phyloP scores from a whole-genome alignment of 495 filamentous ascomycete species.

The Friedmanniomyces endolithicus region DNA sequence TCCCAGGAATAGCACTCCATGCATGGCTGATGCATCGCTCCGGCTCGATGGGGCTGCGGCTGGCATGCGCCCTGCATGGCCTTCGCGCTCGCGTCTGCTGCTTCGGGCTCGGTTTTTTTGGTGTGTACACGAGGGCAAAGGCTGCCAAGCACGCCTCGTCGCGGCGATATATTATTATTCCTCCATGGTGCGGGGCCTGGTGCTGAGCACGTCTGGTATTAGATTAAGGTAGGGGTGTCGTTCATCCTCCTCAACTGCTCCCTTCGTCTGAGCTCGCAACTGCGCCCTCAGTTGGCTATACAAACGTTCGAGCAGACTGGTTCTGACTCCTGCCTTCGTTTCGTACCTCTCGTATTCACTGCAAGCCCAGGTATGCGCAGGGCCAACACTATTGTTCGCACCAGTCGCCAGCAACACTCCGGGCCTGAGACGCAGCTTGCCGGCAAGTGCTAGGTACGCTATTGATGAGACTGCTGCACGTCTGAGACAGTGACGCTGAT shows the following conservation, averaged over 20 bases:
- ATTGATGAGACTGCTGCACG: background rate
- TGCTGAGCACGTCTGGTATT: background rate
- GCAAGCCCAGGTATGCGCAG: background rate
- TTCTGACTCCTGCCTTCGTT: background rate
- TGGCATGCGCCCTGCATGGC: background rate
- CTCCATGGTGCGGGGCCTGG: background rate
- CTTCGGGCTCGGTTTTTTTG: background rate
- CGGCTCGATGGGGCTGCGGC: background rate
- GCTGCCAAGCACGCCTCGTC: background rate
- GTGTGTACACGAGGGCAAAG: background rate
- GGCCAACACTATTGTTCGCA: background rate
- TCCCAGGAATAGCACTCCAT: no score
- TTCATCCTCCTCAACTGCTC: background rate
- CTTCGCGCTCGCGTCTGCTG: background rate
- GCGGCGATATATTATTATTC: background rate
- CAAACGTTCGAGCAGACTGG: background rate
- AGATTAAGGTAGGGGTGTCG: background rate
- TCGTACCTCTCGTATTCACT: background rate
- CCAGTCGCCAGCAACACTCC: background rate
- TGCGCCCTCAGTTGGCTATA: background rate
- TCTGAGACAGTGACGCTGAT: background rate
- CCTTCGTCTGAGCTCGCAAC: background rate
- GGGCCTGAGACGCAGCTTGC: background rate
- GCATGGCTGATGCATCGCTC: background rate
- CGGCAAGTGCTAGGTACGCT: background rate